Evolutionary conservation across 2,329 filamentous ascomycete genomes (phyloP).

Genomic region (Talaromyces rugulosus): DNA sequence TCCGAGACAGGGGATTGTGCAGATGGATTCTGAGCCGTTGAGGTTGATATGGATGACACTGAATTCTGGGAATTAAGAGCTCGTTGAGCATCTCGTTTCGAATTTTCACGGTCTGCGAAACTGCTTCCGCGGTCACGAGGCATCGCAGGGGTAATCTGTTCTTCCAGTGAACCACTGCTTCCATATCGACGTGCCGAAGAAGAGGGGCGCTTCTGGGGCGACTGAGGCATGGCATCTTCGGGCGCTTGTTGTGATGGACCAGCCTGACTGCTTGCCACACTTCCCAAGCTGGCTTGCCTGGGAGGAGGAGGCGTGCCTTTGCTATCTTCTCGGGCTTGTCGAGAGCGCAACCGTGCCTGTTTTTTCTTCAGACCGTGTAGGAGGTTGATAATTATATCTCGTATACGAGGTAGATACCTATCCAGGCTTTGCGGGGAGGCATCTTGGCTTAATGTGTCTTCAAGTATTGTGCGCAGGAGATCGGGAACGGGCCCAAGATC

Average conservation of each 20-base stretch:
- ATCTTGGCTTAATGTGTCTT: conserved; percentile 94
- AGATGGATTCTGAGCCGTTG: conserved; percentile 70
- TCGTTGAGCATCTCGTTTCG: conserved; percentile 36
- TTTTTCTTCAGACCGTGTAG: conserved; percentile 95
- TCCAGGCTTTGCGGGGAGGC: conserved; percentile 91
- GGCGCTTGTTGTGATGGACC: conserved; percentile 42
- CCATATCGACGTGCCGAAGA: conserved; percentile 32
- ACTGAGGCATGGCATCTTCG: conserved; percentile 30
- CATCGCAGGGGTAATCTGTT: conserved; percentile 21
- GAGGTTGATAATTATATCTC: conserved; percentile 97
- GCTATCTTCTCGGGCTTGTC: conserved; percentile 49
- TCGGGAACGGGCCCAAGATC: conserved; percentile 96
- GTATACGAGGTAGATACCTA: conserved; percentile 86
- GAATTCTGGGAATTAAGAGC: conserved; percentile 22
- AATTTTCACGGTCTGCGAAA: conserved; percentile 36
- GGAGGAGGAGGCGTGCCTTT: conserved; percentile 28
- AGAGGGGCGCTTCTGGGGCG: conserved; percentile 29
- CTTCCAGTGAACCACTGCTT: conserved; percentile 36
- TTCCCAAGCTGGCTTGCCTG: conserved; percentile 46
- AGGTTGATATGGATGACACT: conserved; percentile 53
- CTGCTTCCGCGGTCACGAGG: conserved; percentile 27
- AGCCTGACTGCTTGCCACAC: conserved; percentile 37
- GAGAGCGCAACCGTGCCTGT: conserved; percentile 75
- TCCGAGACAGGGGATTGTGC: conserved; percentile 70
- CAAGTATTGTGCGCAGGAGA: conserved; percentile 80